Base-by-base conservation (phyloP, 1,284 basidiomycete genomes). In the Pseudomicrostroma phylloplanum region DNA sequence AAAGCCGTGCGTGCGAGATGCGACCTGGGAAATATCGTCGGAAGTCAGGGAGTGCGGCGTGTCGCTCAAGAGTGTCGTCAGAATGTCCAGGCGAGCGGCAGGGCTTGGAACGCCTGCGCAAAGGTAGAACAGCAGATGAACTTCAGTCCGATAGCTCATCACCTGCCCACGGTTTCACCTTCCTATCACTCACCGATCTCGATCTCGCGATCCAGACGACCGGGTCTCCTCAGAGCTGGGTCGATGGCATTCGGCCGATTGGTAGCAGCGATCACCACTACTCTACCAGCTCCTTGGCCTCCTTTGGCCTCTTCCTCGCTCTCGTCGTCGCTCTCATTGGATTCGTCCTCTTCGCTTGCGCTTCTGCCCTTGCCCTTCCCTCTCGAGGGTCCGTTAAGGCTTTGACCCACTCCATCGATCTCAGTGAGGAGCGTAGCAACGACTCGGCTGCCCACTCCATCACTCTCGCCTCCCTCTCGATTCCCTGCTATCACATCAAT, bases 171-270 rank as follows among this genome's bases (percentile, higher is more conserved):
- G 57, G 39, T 56, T n/a, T 7, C 36, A 36, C 30, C 57, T 40
- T 55, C 4, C 61, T 42, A n/a, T 0, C n/a, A 74, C 82, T 68
- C 66, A 87, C 92, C 94, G 69, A 98, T 93, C 80, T 99, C 96
- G 51, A 99, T 91, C 80, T 98, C 96, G 67, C 91, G 84, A 79
- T 99, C 96, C 72, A 99, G 94, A 66, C 96, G 83, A 1, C 96
- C 96, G 2, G 96, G 96, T 40, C 96, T 83, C 57, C 96, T 83
- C 49, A 99, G 82, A 0, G 96, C 96, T 36, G 93, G 94, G 80
- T 99, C 96, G 63, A 99, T 91, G 4, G 92, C 90, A 78, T 98
- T 97, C 2, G 92, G 94, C 41, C 96, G 84, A 80, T 99, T 98
- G 0, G 96, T 98, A 0, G 96, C 96, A 1, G 91, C 96, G 65